Evolutionary conservation across 2,329 filamentous ascomycete genomes (phyloP).

Genomic region (Xylariaceae sp.): DNA sequence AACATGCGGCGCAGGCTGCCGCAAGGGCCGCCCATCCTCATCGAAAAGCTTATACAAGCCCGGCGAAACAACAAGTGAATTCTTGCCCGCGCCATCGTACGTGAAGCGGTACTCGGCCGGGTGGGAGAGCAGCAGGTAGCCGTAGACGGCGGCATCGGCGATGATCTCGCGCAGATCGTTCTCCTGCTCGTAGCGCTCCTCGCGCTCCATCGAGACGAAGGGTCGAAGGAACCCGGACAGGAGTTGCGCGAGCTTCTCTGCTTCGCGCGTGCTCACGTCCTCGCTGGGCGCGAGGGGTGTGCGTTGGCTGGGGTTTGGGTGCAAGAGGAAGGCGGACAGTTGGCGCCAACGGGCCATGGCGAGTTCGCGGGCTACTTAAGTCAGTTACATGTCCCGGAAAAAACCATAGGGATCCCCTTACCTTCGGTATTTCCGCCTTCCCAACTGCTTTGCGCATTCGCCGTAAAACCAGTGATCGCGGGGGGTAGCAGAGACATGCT

Average conservation of each 20-base stretch:
- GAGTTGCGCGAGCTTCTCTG: slow-evolving; percentile 30
- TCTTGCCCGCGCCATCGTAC: slow-evolving; percentile 2
- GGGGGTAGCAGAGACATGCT: slow-evolving; percentile 36
- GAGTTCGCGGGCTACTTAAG: slow-evolving; percentile 25
- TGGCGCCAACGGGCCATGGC: slow-evolving; percentile 40
- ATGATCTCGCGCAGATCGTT: slow-evolving; percentile 38
- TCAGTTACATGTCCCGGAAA: background rate
- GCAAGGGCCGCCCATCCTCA: slow-evolving; percentile 21
- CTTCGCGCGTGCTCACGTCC: slow-evolving; percentile 30
- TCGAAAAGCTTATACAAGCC: slow-evolving; percentile 26
- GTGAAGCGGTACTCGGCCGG: slow-evolving; percentile 34
- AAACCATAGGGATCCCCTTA: background rate
- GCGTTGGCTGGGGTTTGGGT: slow-evolving; percentile 35
- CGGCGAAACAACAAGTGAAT: slow-evolving; percentile 23
- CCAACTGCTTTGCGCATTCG: slow-evolving; percentile 26
- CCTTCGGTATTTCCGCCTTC: slow-evolving; percentile 29
- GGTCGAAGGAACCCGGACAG: slow-evolving; percentile 33
- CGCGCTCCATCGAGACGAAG: slow-evolving; percentile 31
- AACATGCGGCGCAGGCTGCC: slow-evolving; percentile 15
- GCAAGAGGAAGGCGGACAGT: slow-evolving; percentile 40
- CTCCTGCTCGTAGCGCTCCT: slow-evolving; percentile 32
- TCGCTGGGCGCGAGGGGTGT: slow-evolving; percentile 32
- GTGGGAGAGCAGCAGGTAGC: slow-evolving; percentile 40
- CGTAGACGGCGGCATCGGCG: slow-evolving; percentile 37
- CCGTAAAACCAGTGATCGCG: slow-evolving; percentile 28